Evolutionary conservation across 164 flowering plant genomes (phyloP), one percentile per base, ranked within the genome.

Genomic region (Stephania yunnanensis): DNA sequence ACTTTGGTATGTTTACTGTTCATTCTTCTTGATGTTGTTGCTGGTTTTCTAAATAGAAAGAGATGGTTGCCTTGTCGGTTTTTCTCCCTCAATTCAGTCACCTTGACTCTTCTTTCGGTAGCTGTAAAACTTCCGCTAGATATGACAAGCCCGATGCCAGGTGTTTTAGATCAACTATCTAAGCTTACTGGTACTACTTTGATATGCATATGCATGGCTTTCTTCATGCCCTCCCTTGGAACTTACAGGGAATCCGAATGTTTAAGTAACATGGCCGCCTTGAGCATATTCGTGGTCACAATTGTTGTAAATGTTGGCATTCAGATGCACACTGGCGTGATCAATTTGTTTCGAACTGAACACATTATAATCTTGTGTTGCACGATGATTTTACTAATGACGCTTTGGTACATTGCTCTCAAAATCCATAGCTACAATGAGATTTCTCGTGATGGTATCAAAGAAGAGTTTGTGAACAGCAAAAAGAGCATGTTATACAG

Each of bases 131-230:
- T 76, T 22, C 73, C 78, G 0, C 69, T 76, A 42, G 78, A 76
- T 70, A 73, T 76, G 19, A 76, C 78, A 4, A 76, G 73, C 3
- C 4, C 58, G 1, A 76, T 76, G 78, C 78, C 78, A 3, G 45
- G 61, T 6, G 15, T 61, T 61, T 55, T 22, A 29, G 73, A 76
- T 30, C 73, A 76, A 19, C 12, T 76, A 45, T 70, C 78, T 19
- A 76, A 76, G 55, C 73, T 76, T 7, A 76, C 55, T 17, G 68
- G 73, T 19, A 76, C 69, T 15, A n/a, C 73, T 44, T 45, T 45
- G 3, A 29, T 76, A 45, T 76, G 73, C 63, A 76, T 25, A 25
- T 76, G 53, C 17, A 55, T 75, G 77, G 66, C 65, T 31, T 68
- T 50, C 6, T 30, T 53, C 29, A 30, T 68, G 66, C 77, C 72